A percentile compares a stretch with the other conserved stretches of the same genome.
These are phyloP conservation scores for Adenanthera pavonina DNA, from an alignment of 306 rosid species.

Conservation along the genomic window DNA sequence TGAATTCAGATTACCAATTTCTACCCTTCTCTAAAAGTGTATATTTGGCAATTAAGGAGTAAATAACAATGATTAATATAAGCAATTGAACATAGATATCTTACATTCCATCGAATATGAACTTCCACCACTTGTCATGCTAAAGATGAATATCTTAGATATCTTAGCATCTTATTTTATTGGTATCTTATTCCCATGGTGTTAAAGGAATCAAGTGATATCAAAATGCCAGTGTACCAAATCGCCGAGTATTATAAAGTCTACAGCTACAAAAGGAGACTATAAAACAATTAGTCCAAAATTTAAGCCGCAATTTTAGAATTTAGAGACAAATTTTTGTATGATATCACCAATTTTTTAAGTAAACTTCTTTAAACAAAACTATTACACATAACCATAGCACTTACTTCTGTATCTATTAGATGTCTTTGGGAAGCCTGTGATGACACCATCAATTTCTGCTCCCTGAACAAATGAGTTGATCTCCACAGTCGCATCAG, in stretches of 20 bases:
- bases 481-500: conserved; percentile 84
- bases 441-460: conserved; percentile 67
- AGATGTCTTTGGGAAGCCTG: conserved; percentile 81
- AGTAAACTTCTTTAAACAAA: neutral
- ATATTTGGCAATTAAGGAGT: neutral
- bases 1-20: neutral
- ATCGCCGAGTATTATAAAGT: neutral
- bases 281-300: conserved; percentile 9
- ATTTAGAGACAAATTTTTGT: conserved; percentile 22
- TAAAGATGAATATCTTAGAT: neutral
- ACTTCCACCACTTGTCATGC: neutral
- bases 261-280: neutral
- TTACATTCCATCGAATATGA: neutral
- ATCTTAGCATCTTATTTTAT: neutral
- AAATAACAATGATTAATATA: neutral
- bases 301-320: neutral
- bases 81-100: neutral
- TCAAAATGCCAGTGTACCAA: neutral
- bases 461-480: conserved; percentile 56
- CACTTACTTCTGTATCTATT: conserved; percentile 84
- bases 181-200: neutral
- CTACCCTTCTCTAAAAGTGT: neutral
- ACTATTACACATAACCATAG: neutral
- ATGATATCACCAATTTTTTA: neutral
- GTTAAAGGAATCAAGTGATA: neutral